Conservation (phyloP, 441 rosid species). For the Gossypium schwendimanii region DNA sequence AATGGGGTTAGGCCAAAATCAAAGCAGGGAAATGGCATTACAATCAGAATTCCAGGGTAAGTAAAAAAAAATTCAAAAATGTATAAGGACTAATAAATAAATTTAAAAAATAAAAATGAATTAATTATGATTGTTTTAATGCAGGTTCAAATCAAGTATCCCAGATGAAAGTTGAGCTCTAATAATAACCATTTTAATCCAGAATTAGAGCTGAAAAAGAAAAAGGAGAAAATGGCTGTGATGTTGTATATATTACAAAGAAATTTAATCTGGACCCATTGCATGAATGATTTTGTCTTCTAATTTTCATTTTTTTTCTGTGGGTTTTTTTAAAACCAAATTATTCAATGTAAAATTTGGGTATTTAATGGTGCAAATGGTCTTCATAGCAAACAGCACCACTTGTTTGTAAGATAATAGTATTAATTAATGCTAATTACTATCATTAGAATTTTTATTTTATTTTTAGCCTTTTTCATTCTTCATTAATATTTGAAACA, state of each 20-base stretch:
- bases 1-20: constrained; percentile 59
- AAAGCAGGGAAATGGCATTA: constrained; percentile 18
- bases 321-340: neutral
- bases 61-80: neutral
- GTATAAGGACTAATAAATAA: neutral
- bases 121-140: neutral
- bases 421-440: constrained; percentile 23
- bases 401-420: constrained; percentile 28
- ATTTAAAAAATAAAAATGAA: neutral
- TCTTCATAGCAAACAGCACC: constrained; percentile 20
- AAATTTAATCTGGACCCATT: constrained; percentile 31
- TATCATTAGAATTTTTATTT: constrained; percentile 3
- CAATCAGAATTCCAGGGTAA: constrained; percentile 34
- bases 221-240: constrained; percentile 28
- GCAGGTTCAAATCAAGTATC: constrained; percentile 48
- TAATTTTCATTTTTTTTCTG: constrained; percentile 21
- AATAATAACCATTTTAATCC: constrained; percentile 30
- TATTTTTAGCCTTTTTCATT: neutral
- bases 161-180: constrained; percentile 56
- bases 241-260: constrained; percentile 50
- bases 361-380: constrained; percentile 24
- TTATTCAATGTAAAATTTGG: constrained; percentile 32
- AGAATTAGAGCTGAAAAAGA: constrained; percentile 19
- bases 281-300: constrained; percentile 21
- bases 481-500: neutral